Conservation (phyloP, 257 asterid genomes). For the Catharanthus roseus region DNA sequence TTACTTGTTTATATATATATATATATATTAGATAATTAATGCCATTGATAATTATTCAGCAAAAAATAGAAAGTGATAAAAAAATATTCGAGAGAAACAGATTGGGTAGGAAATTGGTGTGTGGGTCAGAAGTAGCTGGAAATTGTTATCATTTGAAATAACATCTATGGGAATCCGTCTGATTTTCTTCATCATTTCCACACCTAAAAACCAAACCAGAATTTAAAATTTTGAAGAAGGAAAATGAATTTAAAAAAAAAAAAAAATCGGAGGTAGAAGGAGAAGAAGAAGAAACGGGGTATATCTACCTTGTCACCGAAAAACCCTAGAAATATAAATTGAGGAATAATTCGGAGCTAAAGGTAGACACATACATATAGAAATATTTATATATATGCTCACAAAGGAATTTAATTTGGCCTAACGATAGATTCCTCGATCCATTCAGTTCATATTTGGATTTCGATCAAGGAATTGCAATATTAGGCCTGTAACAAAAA, state of each 20-base stretch:
- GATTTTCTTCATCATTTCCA: slow-evolving; percentile 57
- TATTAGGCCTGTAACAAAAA: slow-evolving; percentile 28
- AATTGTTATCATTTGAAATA: slow-evolving; percentile 26
- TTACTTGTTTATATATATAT: too few species aligned
- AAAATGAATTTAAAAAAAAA: too few species aligned
- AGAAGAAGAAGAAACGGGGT: not conserved
- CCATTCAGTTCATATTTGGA: slow-evolving; percentile 3
- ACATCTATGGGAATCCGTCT: slow-evolving; percentile 70
- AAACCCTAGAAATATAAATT: slow-evolving; percentile 11
- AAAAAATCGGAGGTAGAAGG: too few species aligned
- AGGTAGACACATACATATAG: slow-evolving; percentile 29
- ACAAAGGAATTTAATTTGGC: slow-evolving; percentile 24
- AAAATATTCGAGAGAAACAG: not conserved
- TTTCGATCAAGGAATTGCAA: slow-evolving; percentile 40
- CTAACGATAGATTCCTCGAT: slow-evolving; percentile 49
- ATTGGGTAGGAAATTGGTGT: not conserved
- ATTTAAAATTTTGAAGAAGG: too few species aligned
- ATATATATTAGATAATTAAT: not conserved
- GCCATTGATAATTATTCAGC: not conserved
- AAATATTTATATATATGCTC: slow-evolving; percentile 16
- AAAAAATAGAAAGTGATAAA: not conserved
- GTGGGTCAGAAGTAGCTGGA: slow-evolving; percentile 72
- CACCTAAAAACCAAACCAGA: not conserved
- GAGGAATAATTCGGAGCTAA: slow-evolving; percentile 22
- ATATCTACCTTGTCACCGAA: slow-evolving; percentile 51